These are phyloP conservation scores for Orbilia oligospora DNA, from an alignment of 2,329 filamentous ascomycete genomes.

Conservation along the genomic window DNA sequence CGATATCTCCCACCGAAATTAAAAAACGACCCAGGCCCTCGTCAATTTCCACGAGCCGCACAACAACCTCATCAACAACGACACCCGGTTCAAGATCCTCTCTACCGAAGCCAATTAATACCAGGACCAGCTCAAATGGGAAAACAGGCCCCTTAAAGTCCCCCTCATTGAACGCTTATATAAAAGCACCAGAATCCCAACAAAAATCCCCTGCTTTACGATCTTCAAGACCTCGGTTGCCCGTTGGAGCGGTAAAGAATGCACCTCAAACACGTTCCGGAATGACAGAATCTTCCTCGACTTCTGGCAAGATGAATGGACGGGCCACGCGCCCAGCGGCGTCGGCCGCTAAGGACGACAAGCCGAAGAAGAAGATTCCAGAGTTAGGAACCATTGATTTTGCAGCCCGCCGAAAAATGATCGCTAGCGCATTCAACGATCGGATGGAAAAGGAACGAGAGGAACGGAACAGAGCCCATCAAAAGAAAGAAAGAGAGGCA, in stretches of 20 bases:
- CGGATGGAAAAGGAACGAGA: slow-evolving; percentile 80
- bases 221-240: slow-evolving; percentile 55
- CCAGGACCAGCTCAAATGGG: slow-evolving; percentile 46
- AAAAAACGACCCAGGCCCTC: slow-evolving; percentile 35
- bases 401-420: slow-evolving; percentile 83
- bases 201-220: slow-evolving; percentile 51
- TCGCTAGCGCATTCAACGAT: slow-evolving; percentile 86
- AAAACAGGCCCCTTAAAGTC: slow-evolving; percentile 51
- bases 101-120: slow-evolving; percentile 53
- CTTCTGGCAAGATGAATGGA: slow-evolving; percentile 49
- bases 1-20: slow-evolving; percentile 49
- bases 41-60: slow-evolving; percentile 25
- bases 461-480: slow-evolving; percentile 72
- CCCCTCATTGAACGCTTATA: slow-evolving; percentile 56
- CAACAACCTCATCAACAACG: slow-evolving; percentile 39
- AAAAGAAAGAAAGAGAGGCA: slow-evolving; percentile 67
- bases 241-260: slow-evolving; percentile 56
- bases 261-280: slow-evolving; percentile 64
- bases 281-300: slow-evolving; percentile 55
- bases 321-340: slow-evolving; percentile 34
- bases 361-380: slow-evolving; percentile 70
- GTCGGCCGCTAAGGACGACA: slow-evolving; percentile 65
- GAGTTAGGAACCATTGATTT: slow-evolving; percentile 85
- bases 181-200: slow-evolving; percentile 49
- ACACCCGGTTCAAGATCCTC: slow-evolving; percentile 45